Evolutionary conservation across 345 rosid genomes (phyloP).

Genomic region (Acer negundo): DNA sequence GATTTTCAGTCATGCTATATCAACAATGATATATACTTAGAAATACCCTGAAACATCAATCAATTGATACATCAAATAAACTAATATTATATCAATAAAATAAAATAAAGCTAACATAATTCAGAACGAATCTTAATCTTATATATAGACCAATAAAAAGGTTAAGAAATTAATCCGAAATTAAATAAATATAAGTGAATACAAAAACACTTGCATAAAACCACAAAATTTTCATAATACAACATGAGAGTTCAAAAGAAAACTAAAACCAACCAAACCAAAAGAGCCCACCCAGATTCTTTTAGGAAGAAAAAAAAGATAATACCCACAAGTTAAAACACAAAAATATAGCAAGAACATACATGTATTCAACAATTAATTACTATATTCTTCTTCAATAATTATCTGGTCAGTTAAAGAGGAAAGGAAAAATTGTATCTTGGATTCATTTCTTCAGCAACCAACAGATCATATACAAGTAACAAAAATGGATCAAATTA

Average conservation of each 20-base stretch:
- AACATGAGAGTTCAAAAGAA: background rate
- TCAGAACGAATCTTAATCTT: background rate
- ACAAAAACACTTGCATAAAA: background rate
- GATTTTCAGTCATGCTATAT: constrained; percentile 51
- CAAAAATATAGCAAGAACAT: background rate
- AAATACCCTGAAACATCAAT: background rate
- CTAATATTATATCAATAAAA: too few species aligned
- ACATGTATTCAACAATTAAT: background rate
- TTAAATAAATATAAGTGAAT: background rate
- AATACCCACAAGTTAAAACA: background rate
- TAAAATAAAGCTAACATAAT: background rate
- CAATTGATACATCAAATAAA: background rate
- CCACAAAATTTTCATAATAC: background rate
- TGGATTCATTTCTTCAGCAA: background rate
- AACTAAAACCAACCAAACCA: background rate
- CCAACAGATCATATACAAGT: background rate
- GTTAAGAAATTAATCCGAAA: background rate
- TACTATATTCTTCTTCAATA: background rate
- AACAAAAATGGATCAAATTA: background rate
- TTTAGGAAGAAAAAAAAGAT: background rate
- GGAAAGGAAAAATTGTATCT: background rate
- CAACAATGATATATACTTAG: constrained; percentile 1
- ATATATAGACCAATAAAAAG: background rate
- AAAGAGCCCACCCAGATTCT: background rate
- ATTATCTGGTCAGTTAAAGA: too few species aligned